A percentile compares a stretch with the other conserved stretches of the same genome.
These are phyloP conservation scores for Microsporum audouinii DNA, from an alignment of 2,329 filamentous ascomycete species.

Conservation along the genomic window DNA sequence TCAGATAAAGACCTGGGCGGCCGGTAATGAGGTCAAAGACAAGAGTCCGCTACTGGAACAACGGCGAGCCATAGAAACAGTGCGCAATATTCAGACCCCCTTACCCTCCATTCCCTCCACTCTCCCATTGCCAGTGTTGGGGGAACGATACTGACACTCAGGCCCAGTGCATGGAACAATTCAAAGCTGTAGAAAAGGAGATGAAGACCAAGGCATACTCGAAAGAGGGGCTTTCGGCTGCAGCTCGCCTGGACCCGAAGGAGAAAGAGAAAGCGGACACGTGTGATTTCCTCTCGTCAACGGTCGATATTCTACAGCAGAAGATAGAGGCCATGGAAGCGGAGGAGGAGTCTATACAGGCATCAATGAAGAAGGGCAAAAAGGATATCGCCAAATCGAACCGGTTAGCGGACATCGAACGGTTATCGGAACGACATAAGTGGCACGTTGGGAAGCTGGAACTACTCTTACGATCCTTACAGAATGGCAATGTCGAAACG, in stretches of 20 bases:
- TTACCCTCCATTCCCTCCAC: neutral
- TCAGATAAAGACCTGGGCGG: conserved; percentile 99
- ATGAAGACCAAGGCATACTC: conserved; percentile 99
- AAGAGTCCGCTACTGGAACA: conserved; percentile 91
- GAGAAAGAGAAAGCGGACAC: conserved; percentile 89
- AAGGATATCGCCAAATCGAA: conserved; percentile 73
- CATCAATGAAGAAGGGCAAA: conserved; percentile 90
- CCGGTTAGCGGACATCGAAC: conserved; percentile 74
- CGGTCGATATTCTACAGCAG: conserved; percentile 85
- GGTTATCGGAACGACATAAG: conserved; percentile 80
- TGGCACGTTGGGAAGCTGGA: conserved; percentile 93
- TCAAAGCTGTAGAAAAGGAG: conserved; percentile 99
- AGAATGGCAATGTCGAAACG: conserved; percentile 82
- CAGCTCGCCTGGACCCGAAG: conserved; percentile 89
- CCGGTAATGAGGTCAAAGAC: conserved; percentile 98
- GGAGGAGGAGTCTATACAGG: conserved; percentile 74
- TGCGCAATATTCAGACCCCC: conserved; percentile 29
- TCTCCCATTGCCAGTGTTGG: neutral
- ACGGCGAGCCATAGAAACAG: conserved; percentile 92
- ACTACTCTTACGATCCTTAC: conserved; percentile 74
- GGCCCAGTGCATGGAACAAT: conserved; percentile 71
- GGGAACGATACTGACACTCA: conserved; percentile 12
- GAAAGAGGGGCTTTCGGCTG: conserved; percentile 88
- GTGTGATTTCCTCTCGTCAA: conserved; percentile 70
- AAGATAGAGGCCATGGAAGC: conserved; percentile 90